Evolutionary conservation across 768 basidiomycete species (phyloP), one percentile per base, ranked within the genome.

Genomic region (Cytidiella melzeri): DNA sequence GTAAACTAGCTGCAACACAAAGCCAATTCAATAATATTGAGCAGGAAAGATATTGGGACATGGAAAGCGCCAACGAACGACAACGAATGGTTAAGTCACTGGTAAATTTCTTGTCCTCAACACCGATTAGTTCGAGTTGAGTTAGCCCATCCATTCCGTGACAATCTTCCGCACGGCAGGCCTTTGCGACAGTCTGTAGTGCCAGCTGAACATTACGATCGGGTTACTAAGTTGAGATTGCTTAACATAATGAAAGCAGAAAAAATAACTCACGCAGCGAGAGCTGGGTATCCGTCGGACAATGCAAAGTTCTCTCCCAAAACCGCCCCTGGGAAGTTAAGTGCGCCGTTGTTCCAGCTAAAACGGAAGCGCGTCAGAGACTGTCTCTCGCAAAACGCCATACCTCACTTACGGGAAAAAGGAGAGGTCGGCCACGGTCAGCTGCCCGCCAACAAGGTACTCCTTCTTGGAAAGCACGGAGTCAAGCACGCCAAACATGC

Each of bases 401-500:
- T 21, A 18, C 46, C 15, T 19, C 12, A 52, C 54, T 7, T 37
- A 58, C 40, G 58, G 36, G 30, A 61, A 37, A 52, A 60, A 62
- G 7, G 60, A 53, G 10, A 64, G 36, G 51, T 63, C 62, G 10
- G 59, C 62, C 47, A 63, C 52, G 37, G 57, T 61, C 12, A 44
- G 21, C 57, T 62, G 62, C 23, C 51, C 58, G 21, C 61, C 61
- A 34, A 63, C 61, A 28, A 60, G 61, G 55, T 57, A 66, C 42
- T 56, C 57, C 40, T 57, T 56, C 48, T 64, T 64, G n/a, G 53
- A 50, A 23, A 66, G 57, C 20, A 64, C 62, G 23, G 47, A 34
- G 20, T 64, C 59, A 45, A 66, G 61, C 9, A 66, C 64, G 26
- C 51, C 15, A 43, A 57, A 41, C 7, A 66, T 62, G 7, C 64